phyloP scores from a whole-genome alignment of 257 asterid genomes.

The Solanum etuberosum region DNA sequence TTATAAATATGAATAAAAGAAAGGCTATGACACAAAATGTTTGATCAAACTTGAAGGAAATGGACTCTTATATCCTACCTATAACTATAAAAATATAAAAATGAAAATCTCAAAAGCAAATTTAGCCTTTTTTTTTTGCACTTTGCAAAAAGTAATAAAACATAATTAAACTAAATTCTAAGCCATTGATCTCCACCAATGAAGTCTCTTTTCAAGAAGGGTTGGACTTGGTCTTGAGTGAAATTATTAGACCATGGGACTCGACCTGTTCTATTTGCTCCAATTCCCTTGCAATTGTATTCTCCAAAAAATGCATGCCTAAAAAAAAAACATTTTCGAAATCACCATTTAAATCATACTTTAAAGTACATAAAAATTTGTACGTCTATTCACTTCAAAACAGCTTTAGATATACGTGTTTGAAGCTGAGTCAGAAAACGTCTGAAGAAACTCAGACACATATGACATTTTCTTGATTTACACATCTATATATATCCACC shows the following conservation, averaged over 20 bases:
- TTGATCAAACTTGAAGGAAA: neutral
- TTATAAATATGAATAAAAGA: neutral
- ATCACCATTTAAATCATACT: neutral
- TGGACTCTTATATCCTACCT: neutral
- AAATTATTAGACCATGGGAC: constrained; percentile 52
- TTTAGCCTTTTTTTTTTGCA: neutral
- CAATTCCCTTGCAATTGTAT: constrained; percentile 52
- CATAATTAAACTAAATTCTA: constrained; percentile 11
- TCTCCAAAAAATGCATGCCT: constrained; percentile 63
- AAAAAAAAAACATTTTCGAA: neutral
- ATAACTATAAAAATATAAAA: neutral
- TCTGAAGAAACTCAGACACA: neutral
- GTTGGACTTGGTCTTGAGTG: constrained; percentile 21
- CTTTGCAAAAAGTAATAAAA: neutral
- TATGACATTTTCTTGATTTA: no score
- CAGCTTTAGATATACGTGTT: no score
- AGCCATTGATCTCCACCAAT: constrained; percentile 56
- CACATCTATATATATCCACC: no score
- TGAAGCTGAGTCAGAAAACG: neutral
- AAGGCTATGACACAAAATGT: neutral
- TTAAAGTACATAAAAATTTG: accelerated
- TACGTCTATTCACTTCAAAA: neutral
- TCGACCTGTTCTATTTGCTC: constrained; percentile 40
- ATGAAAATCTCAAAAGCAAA: neutral
- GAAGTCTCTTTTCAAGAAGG: constrained; percentile 30